These are phyloP conservation scores for Annulohypoxylon nitens DNA, from an alignment of 495 filamentous ascomycete genomes.

Conservation along the genomic window DNA sequence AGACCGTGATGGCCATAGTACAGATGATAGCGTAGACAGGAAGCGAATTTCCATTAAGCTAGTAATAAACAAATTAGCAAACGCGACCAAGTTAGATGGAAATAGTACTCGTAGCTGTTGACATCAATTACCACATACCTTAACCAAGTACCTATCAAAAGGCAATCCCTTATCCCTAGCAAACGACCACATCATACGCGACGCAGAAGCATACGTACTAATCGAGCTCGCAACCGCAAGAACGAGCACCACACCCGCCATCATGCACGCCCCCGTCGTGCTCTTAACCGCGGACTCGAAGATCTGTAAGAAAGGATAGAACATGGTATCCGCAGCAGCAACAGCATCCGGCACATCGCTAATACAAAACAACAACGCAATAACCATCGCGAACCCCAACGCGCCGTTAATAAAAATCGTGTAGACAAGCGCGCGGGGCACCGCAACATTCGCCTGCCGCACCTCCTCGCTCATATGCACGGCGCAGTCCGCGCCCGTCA, in stretches of 20 bases:
- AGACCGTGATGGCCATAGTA: slow-evolving; percentile 62
- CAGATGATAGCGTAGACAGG: slow-evolving; percentile 66
- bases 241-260: slow-evolving; percentile 61
- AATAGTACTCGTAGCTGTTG: too few relatives aligned
- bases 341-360: slow-evolving; percentile 58
- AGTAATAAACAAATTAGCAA: slow-evolving; percentile 22
- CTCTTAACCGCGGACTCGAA: slow-evolving; percentile 61
- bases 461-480: slow-evolving; percentile 70
- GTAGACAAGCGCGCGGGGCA: slow-evolving; percentile 63
- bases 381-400: slow-evolving; percentile 63
- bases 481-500: slow-evolving; percentile 48
- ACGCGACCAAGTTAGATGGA: slow-evolving; percentile 43
- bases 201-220: slow-evolving; percentile 62
- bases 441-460: slow-evolving; percentile 52
- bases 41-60: slow-evolving; percentile 58
- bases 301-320: slow-evolving; percentile 66
- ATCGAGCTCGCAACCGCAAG: slow-evolving; percentile 60
- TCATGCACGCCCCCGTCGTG: slow-evolving; percentile 56
- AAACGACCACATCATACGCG: slow-evolving; percentile 69
- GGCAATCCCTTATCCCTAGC: slow-evolving; percentile 69
- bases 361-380: slow-evolving; percentile 64
- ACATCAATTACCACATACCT: too few relatives aligned
- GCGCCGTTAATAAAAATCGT: slow-evolving; percentile 58
- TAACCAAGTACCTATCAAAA: slow-evolving; percentile 63
- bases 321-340: slow-evolving; percentile 37